phyloP scores from a whole-genome alignment of 148 eudicot genomes.

The Cornus kousa region DNA sequence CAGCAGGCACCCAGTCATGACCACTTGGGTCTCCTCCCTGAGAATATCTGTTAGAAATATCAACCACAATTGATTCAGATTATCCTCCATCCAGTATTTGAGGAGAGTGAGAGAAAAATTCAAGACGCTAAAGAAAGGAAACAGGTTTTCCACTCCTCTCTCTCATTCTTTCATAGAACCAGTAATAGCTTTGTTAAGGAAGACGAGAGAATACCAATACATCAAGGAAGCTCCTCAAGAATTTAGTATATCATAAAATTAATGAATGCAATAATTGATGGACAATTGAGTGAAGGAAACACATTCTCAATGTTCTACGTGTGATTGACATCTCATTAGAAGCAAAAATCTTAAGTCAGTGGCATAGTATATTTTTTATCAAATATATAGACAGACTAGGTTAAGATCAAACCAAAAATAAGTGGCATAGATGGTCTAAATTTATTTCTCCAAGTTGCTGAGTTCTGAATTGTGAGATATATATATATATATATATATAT shows the following conservation, averaged over 20 bases:
- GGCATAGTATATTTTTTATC: not conserved
- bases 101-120: not conserved
- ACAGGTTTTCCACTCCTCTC: not conserved
- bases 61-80: conserved; percentile 1
- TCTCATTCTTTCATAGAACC: not conserved
- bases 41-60: conserved; percentile 44
- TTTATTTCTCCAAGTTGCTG: not conserved
- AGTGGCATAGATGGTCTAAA: not conserved
- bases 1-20: conserved; percentile 87
- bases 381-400: not conserved
- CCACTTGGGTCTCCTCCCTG: conserved; percentile 62
- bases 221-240: not conserved
- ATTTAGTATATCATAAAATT: not conserved
- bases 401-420: not conserved
- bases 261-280: not conserved
- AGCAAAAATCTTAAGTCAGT: not conserved
- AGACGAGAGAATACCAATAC: not conserved
- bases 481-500: too few relatives aligned
- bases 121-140: not conserved
- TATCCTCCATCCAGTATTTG: not conserved
- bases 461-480: not conserved
- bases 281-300: not conserved
- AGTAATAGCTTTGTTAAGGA: not conserved
- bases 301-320: not conserved
- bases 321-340: not conserved